Base-by-base conservation (phyloP, 768 basidiomycete genomes). In the Macrolepiota albuminosa region DNA sequence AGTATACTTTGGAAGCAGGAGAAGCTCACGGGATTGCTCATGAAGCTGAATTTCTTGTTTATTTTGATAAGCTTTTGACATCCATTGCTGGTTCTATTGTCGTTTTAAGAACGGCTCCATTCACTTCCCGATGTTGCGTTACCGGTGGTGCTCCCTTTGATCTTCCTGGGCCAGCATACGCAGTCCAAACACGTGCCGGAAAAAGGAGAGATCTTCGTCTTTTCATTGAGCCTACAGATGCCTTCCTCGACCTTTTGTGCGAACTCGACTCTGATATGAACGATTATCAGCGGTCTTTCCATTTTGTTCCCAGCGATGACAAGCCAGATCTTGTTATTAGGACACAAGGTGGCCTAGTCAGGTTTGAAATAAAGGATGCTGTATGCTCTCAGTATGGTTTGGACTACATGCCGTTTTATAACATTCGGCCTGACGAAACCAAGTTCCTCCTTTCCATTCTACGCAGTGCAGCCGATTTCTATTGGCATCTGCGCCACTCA, bases 381-480 rank as follows among this genome's bases (percentile, higher is more conserved):
- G 45, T 34, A 6, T 51, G 57, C 31, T 21, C n/a, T 43, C 26
- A 45, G 4, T 40, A 58, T 50, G 57, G 40, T 8, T 29, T 58
- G 16, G 51, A 40, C 31, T 18, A 21, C 16, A 58, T 58, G 48
- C 49, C 57, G 24, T 51, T 51, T 13, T 2, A 39, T 29, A 13
- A 43, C 7, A 26, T 58, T 16, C 18, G 29, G n/a, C 16, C 40
- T 14, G 18, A 52, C 14, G 49, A 58, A n/a, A 31, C 49, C 16
- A 26, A 51, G 16, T 31, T 42, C 36, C 48, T 58, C 4, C 16
- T 58, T 18, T 24, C 57, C 9, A 34, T 58, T 21, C 13, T 58
- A 34, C 29, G 48, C 42, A 43, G 40, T 18, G 57, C 57, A 3
- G 48, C 49, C 8, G 40, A 58, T 49, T 58, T 58, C 31, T 58